Evolutionary conservation across 1,139 yeast species (phyloP).

Genomic region (Meyerozyma sp.): DNA sequence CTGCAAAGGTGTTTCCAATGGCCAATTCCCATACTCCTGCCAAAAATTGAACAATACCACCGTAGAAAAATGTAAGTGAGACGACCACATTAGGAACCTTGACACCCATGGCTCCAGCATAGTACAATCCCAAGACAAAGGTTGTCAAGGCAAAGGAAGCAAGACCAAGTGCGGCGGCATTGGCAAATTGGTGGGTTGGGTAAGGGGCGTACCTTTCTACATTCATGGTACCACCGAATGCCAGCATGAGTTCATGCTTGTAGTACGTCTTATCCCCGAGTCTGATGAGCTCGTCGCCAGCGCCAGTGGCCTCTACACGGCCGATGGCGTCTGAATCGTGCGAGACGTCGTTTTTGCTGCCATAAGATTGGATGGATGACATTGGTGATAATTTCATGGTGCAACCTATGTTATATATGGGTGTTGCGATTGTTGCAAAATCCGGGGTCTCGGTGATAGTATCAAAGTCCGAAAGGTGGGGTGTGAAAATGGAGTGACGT

Average conservation of each 20-base stretch:
- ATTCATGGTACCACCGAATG: conserved; percentile 14
- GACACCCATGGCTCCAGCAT: conserved; percentile 59
- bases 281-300: conserved; percentile 8
- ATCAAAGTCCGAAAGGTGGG: neutral
- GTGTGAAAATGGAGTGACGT: neutral
- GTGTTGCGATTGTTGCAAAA: neutral
- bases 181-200: conserved; percentile 9
- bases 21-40: conserved; percentile 51
- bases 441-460: neutral
- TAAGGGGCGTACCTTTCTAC: conserved; percentile 10
- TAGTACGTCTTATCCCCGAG: conserved; percentile 11
- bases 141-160: conserved; percentile 13
- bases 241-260: conserved; percentile 11
- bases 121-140: conserved; percentile 10
- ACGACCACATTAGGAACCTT: conserved; percentile 49
- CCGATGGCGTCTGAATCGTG: neutral
- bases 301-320: neutral
- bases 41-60: conserved; percentile 42
- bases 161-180: conserved; percentile 14
- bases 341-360: neutral
- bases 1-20: conserved; percentile 31
- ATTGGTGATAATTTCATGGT: neutral
- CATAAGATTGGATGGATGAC: neutral
- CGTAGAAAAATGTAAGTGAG: conserved; percentile 39
- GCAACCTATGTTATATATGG: neutral